Evolutionary conservation across 2,329 filamentous ascomycete species (phyloP), one percentile per base, ranked within the genome.

Genomic region (Ophiostoma quercus): DNA sequence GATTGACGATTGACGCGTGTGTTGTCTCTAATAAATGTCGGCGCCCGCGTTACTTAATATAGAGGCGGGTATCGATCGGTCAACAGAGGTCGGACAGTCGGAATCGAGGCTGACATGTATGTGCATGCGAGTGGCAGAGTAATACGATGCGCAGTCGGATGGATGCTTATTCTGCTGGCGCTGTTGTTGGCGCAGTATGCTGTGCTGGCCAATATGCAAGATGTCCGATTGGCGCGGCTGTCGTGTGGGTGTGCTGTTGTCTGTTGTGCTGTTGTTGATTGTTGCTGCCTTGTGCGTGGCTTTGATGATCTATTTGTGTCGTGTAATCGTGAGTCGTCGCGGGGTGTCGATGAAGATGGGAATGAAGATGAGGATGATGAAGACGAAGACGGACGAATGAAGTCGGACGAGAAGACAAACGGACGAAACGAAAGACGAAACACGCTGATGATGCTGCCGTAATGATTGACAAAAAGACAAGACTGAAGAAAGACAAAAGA

Each of bases 171-270:
- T 32, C 8, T 62, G 25, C 57, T 62, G 57, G 32, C 14, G 5
- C 34, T 34, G 11, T 16, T 32, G 57, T 6, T 57, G 51, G 51
- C 51, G 51, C 51, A 57, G 51, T 34, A 62, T 62, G 57, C 25
- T 62, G 57, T 62, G 25, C 57, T 62, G 57, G 32, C 25, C 25
- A 32, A 25, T 62, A 62, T 62, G 57, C 57, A 62, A 62, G 57
- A 62, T 62, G 57, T 8, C 57, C 57, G 57, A 62, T 62, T 62
- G 57, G 25, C 57, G 57, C 25, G 25, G 12, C 25, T 60, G 54
- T 60, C 25, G 22, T 60, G 25, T 57, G 6, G 22, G 51, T 14
- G 39, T 41, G 43, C 16, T 19, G 41, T 14, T 9, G n/a, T 25
- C n/a, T 57, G 51, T 8, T 57, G 47, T 57, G n/a, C 9, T 41